Evolutionary conservation across 768 basidiomycete genomes (phyloP), one percentile per base, ranked within the genome.

Genomic region (Lentinula sp.): DNA sequence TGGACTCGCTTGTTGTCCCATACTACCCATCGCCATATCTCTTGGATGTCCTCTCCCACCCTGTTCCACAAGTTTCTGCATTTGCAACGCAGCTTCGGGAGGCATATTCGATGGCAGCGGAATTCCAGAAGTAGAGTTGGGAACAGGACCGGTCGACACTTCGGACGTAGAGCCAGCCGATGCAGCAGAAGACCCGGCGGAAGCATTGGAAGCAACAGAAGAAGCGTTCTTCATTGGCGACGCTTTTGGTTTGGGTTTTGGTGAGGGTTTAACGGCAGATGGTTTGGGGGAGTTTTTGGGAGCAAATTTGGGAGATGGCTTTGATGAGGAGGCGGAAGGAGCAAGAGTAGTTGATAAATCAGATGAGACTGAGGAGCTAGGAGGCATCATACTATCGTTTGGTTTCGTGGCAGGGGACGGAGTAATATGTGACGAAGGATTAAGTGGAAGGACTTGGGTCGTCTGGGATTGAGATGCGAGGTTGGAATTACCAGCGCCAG

Each of bases 51-150:
- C 34, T 48, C 46, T 48, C 11, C 28, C 58, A 9, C 42, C 40
- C 11, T 50, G 59, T 32, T 52, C 49, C 34, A 37, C 13, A 34
- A 60, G 59, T 23, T 60, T 60, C n/a, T 60, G 59, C 59, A 60
- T 60, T 34, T 60, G 59, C 13, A 40, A 8, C 9, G 59, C 59
- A 18, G 51, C 50, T 35, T 60, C 59, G 15, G 59, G 59, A n/a
- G 59, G 40, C 43, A 60, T 39, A 18, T 31, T 34, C 49, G 28
- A 49, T 13, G n/a, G 10, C 6, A 37, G 10, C 6, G 59, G 49
- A 5, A 39, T 5, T 23, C 45, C 57, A 7, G 28, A 15, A 23
- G 37, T n/a, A 3, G 46, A 3, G 31, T 34, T 49, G 46, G 46
- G 46, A 21, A 18, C 46, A 7, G 46, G 16, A 48, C 21, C 21